phyloP scores from a whole-genome alignment of 345 rosid species.

The Iberis pinnata region DNA sequence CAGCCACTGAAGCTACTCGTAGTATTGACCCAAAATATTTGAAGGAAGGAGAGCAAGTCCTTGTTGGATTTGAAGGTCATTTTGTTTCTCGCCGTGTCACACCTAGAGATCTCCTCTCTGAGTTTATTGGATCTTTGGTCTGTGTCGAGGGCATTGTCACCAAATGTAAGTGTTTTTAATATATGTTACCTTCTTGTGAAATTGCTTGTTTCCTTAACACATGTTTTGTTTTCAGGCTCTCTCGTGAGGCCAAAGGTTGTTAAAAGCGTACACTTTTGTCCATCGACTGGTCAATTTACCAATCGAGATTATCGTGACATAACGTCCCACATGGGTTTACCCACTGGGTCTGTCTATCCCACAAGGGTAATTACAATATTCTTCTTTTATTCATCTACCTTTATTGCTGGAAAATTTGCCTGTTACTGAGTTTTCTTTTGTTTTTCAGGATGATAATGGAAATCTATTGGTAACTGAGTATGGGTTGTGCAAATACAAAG shows the following conservation, averaged over 20 bases:
- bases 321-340: conserved; percentile 77
- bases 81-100: conserved; percentile 92
- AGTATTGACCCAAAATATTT: conserved; percentile 62
- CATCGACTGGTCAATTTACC: conserved; percentile 60
- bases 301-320: conserved; percentile 88
- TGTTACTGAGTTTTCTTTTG: conserved; percentile 18
- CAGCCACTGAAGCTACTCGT: conserved; percentile 72
- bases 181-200: neutral
- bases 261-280: conserved; percentile 93
- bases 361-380: conserved; percentile 62
- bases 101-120: conserved; percentile 91
- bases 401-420: neutral
- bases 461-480: conserved; percentile 91
- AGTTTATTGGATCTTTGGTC: conserved; percentile 91
- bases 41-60: conserved; percentile 78
- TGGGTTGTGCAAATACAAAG: conserved; percentile 89
- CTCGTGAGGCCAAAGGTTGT: conserved; percentile 98
- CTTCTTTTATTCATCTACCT: conserved; percentile 1
- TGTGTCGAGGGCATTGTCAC: conserved; percentile 93
- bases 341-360: conserved; percentile 97
- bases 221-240: conserved; percentile 51
- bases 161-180: conserved; percentile 48
- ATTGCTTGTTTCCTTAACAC: neutral
- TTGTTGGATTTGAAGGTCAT: conserved; percentile 90
- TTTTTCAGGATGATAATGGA: conserved; percentile 77